phyloP scores from a whole-genome alignment of 352 stramenopile species.

The Sclerospora graminicola region DNA sequence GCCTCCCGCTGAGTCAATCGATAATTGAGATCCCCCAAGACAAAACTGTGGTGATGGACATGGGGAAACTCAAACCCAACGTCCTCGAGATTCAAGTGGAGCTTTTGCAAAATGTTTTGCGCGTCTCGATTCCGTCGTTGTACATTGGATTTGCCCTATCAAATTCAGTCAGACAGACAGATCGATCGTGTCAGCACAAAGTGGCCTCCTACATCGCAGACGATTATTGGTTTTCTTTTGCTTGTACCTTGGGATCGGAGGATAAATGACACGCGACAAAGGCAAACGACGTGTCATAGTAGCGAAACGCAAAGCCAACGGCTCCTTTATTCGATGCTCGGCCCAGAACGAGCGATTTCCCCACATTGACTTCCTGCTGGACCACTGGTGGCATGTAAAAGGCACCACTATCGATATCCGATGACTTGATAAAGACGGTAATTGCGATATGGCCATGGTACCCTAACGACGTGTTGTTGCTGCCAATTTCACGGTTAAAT shows the following conservation, averaged over 20 bases:
- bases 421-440: slow-evolving; percentile 62
- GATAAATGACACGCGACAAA: slow-evolving; percentile 85
- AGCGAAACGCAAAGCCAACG: slow-evolving; percentile 82
- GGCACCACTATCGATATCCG: slow-evolving; percentile 54
- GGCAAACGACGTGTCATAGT: slow-evolving; percentile 79
- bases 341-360: slow-evolving; percentile 64
- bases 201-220: too few relatives aligned
- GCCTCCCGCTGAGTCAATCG: slow-evolving; percentile 52
- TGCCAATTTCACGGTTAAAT: slow-evolving; percentile 74
- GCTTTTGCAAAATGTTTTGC: slow-evolving; percentile 57
- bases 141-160: slow-evolving; percentile 66
- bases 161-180: too few relatives aligned
- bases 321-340: slow-evolving; percentile 86
- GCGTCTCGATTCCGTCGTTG: slow-evolving; percentile 63
- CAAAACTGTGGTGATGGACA: slow-evolving; percentile 82
- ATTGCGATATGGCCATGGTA: slow-evolving; percentile 86
- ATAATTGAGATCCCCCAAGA: slow-evolving; percentile 89
- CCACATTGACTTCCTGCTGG: slow-evolving; percentile 62
- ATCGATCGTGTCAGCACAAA: background rate
- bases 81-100: slow-evolving; percentile 75
- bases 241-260: slow-evolving; percentile 63
- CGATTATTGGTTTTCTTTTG: too few relatives aligned
- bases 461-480: slow-evolving; percentile 65
- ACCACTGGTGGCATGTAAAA: slow-evolving; percentile 76
- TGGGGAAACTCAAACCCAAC: slow-evolving; percentile 79